Conservation (phyloP, 23 red algal genomes). For the Gracilaria domingensis region DNA sequence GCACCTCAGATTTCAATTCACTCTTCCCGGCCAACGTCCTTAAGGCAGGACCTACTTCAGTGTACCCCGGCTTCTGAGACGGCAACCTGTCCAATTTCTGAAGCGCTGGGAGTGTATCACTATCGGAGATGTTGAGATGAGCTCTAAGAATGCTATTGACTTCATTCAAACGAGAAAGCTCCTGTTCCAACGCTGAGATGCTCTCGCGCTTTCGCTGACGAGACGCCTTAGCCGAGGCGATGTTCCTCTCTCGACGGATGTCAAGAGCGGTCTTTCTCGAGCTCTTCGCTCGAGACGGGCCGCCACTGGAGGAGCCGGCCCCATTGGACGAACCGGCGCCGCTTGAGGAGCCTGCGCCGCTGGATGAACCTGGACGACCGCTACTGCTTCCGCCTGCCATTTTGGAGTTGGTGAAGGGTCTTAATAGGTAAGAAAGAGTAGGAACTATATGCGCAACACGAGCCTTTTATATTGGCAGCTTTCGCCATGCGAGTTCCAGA, state of each 20-base stretch:
- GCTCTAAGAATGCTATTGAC: constrained; percentile 48
- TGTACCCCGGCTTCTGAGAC: background rate
- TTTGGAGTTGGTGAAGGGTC: background rate
- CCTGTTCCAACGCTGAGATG: constrained; percentile 53
- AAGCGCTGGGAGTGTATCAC: background rate
- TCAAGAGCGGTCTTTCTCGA: constrained; percentile 4
- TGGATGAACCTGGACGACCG: background rate
- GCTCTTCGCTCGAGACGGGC: background rate
- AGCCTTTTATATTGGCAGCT: too few relatives aligned
- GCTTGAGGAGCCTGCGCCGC: background rate
- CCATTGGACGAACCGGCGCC: background rate
- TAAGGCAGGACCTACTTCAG: constrained; percentile 48
- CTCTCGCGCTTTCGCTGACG: constrained; percentile 49
- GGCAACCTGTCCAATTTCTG: background rate
- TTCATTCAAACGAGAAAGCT: constrained; percentile 49
- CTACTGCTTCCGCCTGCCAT: constrained; percentile 5
- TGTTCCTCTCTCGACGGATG: constrained; percentile 53
- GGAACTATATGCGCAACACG: too few relatives aligned
- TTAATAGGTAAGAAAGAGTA: too few relatives aligned
- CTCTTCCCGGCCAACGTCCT: constrained; percentile 16
- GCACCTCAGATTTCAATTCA: constrained; percentile 23
- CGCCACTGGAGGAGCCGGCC: background rate
- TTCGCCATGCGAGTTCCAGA: too few relatives aligned
- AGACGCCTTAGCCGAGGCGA: constrained; percentile 58
- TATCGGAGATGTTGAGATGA: constrained; percentile 47